Evolutionary conservation across 257 asterid species (phyloP).

Genomic region (Rauvolfia tetraphylla): DNA sequence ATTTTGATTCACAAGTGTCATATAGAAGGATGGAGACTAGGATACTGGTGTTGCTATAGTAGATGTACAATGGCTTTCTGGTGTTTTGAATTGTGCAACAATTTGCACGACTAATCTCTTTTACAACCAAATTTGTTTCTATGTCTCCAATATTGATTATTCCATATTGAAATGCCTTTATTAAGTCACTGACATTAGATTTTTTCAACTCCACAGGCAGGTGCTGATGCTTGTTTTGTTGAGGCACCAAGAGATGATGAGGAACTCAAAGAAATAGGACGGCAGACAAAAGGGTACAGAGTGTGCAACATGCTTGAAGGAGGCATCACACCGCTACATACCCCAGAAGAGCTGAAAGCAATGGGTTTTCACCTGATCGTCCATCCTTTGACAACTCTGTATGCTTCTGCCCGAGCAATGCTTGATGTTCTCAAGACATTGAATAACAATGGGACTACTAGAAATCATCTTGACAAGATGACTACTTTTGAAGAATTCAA

Average conservation of each 20-base stretch:
- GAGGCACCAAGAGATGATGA: conserved; percentile 24
- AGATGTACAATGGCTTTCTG: neutral
- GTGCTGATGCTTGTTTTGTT: conserved; percentile 25
- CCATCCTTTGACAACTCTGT: conserved; percentile 23
- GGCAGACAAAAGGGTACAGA: conserved; percentile 15
- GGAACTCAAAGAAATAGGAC: conserved; percentile 22
- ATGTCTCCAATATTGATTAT: neutral
- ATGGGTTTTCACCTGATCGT: conserved; percentile 21
- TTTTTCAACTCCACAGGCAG: conserved; percentile 13
- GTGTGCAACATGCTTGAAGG: conserved; percentile 24
- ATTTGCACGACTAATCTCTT: neutral
- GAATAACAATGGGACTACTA: conserved; percentile 24
- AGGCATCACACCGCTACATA: conserved; percentile 21
- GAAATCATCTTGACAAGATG: conserved; percentile 17
- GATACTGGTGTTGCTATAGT: neutral
- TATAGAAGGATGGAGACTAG: neutral
- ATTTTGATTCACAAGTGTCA: neutral
- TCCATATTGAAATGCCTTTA: neutral
- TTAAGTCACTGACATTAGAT: neutral
- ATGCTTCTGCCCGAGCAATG: conserved; percentile 22
- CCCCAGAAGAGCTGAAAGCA: conserved; percentile 26
- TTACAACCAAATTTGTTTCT: neutral
- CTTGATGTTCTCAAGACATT: conserved; percentile 19
- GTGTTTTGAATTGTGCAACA: neutral
- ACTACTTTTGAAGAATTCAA: conserved; percentile 21